phyloP scores from a whole-genome alignment of 1,284 basidiomycete genomes.

The Acaromyces ingoldii region DNA sequence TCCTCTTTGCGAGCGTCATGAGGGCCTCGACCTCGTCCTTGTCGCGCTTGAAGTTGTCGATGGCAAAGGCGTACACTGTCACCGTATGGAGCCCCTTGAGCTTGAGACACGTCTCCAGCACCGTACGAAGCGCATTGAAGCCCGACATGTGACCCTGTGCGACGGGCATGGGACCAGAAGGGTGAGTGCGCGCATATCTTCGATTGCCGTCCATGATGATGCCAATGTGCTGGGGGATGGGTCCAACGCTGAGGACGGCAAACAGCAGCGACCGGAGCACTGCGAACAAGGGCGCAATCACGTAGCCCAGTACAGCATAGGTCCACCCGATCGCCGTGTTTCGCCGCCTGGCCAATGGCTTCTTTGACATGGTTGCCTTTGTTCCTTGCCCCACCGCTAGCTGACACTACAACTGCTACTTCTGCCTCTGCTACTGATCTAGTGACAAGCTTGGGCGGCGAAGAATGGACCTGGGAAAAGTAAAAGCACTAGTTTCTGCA shows the following conservation, averaged over 20 bases:
- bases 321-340: too few relatives aligned
- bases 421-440: too few relatives aligned
- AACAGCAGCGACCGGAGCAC: constrained; percentile 4
- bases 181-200: constrained; percentile 68
- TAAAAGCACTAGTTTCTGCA: too few relatives aligned
- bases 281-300: constrained; percentile 4
- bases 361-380: too few relatives aligned
- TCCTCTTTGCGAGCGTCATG: constrained; percentile 77
- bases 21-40: constrained; percentile 78
- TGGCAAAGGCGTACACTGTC: constrained; percentile 90
- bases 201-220: constrained; percentile 99
- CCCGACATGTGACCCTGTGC: constrained; percentile 74
- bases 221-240: constrained; percentile 83
- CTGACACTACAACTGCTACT: too few relatives aligned
- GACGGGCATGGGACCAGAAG: constrained; percentile 20
- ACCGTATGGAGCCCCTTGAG: constrained; percentile 57
- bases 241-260: constrained; percentile 57
- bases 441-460: too few relatives aligned
- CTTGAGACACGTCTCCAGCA: constrained; percentile 44
- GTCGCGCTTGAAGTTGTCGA: constrained; percentile 93
- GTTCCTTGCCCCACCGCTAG: too few relatives aligned
- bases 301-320: too few relatives aligned
- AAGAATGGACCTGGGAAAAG: too few relatives aligned
- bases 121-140: constrained; percentile 70
- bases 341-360: too few relatives aligned